Evolutionary conservation across 2,329 filamentous ascomycete species (phyloP).

Genomic region (Chaetomium sp.): DNA sequence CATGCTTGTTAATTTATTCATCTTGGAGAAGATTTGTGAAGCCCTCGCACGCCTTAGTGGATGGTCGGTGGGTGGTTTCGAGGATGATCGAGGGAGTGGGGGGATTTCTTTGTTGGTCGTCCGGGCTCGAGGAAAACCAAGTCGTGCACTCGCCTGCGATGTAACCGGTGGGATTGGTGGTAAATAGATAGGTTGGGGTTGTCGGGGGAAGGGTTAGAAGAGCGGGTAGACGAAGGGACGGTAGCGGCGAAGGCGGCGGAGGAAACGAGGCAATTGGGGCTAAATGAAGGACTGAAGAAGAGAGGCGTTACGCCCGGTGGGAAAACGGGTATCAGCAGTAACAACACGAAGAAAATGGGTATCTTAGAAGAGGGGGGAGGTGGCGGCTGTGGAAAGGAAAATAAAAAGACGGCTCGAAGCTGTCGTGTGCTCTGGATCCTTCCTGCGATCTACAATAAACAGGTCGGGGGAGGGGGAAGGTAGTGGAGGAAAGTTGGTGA

Average conservation of each 20-base stretch:
- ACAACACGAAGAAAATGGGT: conserved; percentile 38
- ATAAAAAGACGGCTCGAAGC: conserved; percentile 18
- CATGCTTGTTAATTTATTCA: conserved; percentile 68
- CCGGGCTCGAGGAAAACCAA: no score
- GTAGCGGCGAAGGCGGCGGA: conserved; percentile 10
- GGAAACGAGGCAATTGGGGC: conserved; percentile 19
- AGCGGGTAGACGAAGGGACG: background rate
- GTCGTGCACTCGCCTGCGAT: no score
- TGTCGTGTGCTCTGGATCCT: conserved; percentile 26
- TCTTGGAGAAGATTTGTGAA: conserved; percentile 35
- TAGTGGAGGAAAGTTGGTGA: conserved; percentile 19
- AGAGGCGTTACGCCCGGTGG: conserved; percentile 19
- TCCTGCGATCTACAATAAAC: conserved; percentile 17
- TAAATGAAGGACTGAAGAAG: conserved; percentile 24
- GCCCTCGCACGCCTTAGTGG: conserved; percentile 5
- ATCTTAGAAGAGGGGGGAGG: conserved; percentile 21
- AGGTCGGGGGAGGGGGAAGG: conserved; percentile 26
- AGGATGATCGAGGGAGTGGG: background rate
- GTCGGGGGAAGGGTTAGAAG: background rate
- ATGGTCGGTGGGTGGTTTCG: background rate
- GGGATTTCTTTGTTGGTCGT: background rate
- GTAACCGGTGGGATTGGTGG: background rate
- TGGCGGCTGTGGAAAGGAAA: conserved; percentile 15
- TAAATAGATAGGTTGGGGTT: background rate
- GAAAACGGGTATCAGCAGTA: conserved; percentile 27